These are phyloP conservation scores for Trichosanthes cucumerina DNA, from an alignment of 306 rosid genomes.

Conservation along the genomic window DNA sequence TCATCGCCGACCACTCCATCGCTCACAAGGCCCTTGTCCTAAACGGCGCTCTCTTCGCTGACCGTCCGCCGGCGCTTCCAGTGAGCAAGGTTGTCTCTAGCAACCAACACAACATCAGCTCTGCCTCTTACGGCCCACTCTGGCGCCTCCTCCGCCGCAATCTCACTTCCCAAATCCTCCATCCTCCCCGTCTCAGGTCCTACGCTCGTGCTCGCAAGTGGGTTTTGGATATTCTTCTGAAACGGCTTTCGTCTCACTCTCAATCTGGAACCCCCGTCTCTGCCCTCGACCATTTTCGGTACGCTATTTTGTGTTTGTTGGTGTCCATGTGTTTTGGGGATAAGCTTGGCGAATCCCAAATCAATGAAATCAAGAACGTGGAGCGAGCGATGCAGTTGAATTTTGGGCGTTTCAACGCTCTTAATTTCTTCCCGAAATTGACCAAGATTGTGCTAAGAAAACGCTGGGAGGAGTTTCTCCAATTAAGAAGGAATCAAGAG, in stretches of 20 bases:
- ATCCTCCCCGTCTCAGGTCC: not conserved
- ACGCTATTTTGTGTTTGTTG: constrained; percentile 7
- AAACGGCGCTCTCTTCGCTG: not conserved
- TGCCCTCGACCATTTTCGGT: not conserved
- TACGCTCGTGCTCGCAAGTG: constrained; percentile 1
- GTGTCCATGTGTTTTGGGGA: constrained; percentile 11
- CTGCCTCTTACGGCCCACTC: not conserved
- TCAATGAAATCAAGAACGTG: not conserved
- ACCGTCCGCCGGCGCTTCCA: not conserved
- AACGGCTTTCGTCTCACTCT: not conserved
- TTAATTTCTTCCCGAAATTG: constrained; percentile 4
- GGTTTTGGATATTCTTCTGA: constrained; percentile 6
- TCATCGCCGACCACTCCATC: not conserved
- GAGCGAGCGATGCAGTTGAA: not conserved
- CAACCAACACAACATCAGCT: not conserved
- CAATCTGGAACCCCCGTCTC: not conserved
- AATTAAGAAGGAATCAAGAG: not conserved
- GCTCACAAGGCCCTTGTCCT: not conserved
- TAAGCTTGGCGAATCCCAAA: not conserved
- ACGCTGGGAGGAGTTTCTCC: not conserved
- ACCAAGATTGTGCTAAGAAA: not conserved
- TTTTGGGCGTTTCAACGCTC: not conserved
- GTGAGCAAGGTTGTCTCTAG: not conserved
- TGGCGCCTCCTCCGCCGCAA: constrained; percentile 6
- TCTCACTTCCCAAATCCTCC: constrained; percentile 5